These are phyloP conservation scores for Bolboschoenoplectus hybrid DNA, from an alignment of 202 grass and related monocot genomes.

Conservation along the genomic window DNA sequence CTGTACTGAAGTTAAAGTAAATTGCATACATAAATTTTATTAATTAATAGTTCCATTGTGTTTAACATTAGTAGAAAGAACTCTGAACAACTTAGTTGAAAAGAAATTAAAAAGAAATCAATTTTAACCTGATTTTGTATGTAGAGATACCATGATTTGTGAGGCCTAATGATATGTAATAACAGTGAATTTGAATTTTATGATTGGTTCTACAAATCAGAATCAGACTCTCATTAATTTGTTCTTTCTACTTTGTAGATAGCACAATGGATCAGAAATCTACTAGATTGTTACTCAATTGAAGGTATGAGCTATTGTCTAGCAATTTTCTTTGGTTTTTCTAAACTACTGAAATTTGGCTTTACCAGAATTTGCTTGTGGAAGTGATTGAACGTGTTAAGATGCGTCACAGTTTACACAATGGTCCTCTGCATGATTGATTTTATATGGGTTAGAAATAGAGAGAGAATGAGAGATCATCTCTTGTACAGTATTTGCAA, in stretches of 20 bases:
- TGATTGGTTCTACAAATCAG: background rate
- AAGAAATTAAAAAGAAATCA: background rate
- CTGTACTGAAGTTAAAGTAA: background rate
- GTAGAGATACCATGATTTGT: background rate
- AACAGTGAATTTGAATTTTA: background rate
- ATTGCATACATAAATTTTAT: background rate
- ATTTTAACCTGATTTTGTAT: background rate
- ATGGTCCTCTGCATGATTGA: background rate
- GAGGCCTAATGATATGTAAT: background rate
- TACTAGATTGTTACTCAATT: background rate
- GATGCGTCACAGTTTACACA: background rate
- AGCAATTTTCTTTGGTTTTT: background rate
- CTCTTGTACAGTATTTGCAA: background rate
- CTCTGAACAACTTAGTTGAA: background rate
- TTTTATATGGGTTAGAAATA: conserved; percentile 6
- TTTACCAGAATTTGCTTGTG: background rate
- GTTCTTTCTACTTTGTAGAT: conserved; percentile 12
- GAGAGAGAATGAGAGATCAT: background rate
- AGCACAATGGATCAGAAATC: background rate
- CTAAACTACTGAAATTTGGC: background rate
- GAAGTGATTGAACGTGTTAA: background rate
- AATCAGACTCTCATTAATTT: background rate
- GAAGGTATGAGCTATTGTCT: background rate
- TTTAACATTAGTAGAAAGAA: background rate
- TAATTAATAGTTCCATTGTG: background rate